Base-by-base conservation (phyloP, 805 yeast genomes). In the Myxozyma udenii region DNA sequence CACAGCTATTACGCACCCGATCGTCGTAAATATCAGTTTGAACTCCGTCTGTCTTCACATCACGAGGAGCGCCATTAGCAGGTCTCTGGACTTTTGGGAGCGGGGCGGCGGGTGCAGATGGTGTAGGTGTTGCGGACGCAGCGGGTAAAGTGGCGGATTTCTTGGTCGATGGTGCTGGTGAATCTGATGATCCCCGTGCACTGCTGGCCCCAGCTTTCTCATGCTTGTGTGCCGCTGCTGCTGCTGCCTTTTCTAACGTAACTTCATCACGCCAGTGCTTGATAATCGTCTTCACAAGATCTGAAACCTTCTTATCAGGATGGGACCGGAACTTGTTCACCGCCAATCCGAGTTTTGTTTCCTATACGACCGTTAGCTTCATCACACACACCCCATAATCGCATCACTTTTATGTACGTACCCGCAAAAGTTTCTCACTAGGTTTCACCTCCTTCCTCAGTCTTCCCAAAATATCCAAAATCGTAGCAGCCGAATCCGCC, bases 271-370 rank as follows among this genome's bases (percentile, higher is more conserved):
- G 88, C 98, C 98, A 93, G 33, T 77, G 74, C 61, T 81, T 79
- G 62, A 93, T 89, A 72, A 90, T 86, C 61, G 80, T 81, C 67
- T 86, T 87, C 33, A 91, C 98, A 37, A 85, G 70, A 1, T 76
- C 70, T 11, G 84, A 74, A 41, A 93, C 78, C 22, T 64, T 64
- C 30, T 65, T 68, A 61, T 89, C 95, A 21, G 77, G 56, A 68
- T 85, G 87, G 6, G 86, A 71, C 58, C 95, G 80, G 63, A 85
- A 80, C 69, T 87, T 89, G 72, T 93, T 93, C 38, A 93, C 97
- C 6, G 90, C 91, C 16, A 93, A 91, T 58, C 98, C 98, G n/a
- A 93, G 91, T 68, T 88, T 89, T 6, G 98, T 93, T 64, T 91
- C 95, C 73, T 70, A 48, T 14, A 19, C 14, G 7, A 16, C 5